Evolutionary conservation across 2,329 filamentous ascomycete species (phyloP).

Genomic region (Ceratocystis diversiconidia): DNA sequence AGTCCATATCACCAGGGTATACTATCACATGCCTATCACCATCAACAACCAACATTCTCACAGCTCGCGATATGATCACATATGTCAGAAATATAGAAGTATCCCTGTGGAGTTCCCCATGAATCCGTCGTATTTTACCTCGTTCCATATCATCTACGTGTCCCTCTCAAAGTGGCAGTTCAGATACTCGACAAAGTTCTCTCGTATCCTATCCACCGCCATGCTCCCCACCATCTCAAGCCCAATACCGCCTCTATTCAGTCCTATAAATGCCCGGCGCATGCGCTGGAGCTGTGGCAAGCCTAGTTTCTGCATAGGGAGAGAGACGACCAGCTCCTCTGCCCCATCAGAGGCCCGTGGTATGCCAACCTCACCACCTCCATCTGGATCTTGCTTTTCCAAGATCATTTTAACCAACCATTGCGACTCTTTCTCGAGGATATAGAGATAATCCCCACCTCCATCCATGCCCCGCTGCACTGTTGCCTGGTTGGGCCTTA

Average conservation of each 20-base stretch:
- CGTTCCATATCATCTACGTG: slow-evolving; percentile 25
- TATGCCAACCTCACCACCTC: slow-evolving; percentile 43
- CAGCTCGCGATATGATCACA: no score
- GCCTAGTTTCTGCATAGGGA: slow-evolving; percentile 52
- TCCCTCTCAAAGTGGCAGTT: slow-evolving; percentile 51
- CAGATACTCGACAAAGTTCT: slow-evolving; percentile 52
- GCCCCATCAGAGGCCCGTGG: slow-evolving; percentile 22
- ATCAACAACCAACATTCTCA: no score
- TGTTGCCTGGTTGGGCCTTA: slow-evolving; percentile 63
- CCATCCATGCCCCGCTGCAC: slow-evolving; percentile 49
- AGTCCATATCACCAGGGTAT: no score
- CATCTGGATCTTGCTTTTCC: slow-evolving; percentile 56
- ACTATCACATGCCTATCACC: no score
- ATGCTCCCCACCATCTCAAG: slow-evolving; percentile 41
- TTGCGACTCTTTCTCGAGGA: slow-evolving; percentile 65
- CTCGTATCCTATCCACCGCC: slow-evolving; percentile 40
- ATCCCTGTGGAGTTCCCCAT: no score
- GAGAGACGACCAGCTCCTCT: slow-evolving; percentile 44
- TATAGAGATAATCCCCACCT: slow-evolving; percentile 61
- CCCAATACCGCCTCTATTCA: slow-evolving; percentile 58
- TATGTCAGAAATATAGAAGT: no score
- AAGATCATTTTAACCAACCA: slow-evolving; percentile 57
- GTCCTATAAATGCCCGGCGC: slow-evolving; percentile 58
- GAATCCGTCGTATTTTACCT: background rate
- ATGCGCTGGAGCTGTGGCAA: slow-evolving; percentile 65